A percentile compares a stretch with the other conserved stretches of the same genome.
Evolutionary conservation across 257 asterid species (phyloP).

Genomic region (Thymus quinquecostatus): DNA sequence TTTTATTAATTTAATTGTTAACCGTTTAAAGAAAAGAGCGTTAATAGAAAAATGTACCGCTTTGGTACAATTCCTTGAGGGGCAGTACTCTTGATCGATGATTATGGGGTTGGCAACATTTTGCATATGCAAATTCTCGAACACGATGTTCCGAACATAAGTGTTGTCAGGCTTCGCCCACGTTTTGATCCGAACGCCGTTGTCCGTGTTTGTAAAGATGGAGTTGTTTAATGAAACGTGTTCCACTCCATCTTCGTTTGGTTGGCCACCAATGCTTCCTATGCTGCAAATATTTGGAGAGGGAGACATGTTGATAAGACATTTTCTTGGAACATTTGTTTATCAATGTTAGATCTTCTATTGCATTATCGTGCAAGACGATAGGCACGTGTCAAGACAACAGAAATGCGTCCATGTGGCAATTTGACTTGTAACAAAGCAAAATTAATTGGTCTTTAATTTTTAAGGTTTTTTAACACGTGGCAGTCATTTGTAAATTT

Average conservation of each 20-base stretch:
- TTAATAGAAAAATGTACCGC: neutral
- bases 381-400: too few relatives aligned
- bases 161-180: neutral
- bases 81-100: slow-evolving; percentile 15
- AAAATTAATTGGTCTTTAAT: too few relatives aligned
- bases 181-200: neutral
- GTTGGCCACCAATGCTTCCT: neutral
- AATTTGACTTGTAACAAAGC: too few relatives aligned
- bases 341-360: too few relatives aligned
- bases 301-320: too few relatives aligned
- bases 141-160: neutral
- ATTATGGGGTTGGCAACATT: neutral
- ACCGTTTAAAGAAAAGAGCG: too few relatives aligned
- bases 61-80: neutral
- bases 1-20: too few relatives aligned
- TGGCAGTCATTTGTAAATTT: too few relatives aligned
- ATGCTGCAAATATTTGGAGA: neutral
- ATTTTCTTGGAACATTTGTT: too few relatives aligned
- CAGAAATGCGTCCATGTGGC: too few relatives aligned
- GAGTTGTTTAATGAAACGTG: neutral
- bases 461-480: too few relatives aligned
- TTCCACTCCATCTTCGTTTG: neutral
- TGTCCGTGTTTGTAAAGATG: neutral
- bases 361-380: too few relatives aligned
- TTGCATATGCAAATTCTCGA: neutral